phyloP scores from a whole-genome alignment of 1,284 basidiomycete species.

The Trametes polyzona region DNA sequence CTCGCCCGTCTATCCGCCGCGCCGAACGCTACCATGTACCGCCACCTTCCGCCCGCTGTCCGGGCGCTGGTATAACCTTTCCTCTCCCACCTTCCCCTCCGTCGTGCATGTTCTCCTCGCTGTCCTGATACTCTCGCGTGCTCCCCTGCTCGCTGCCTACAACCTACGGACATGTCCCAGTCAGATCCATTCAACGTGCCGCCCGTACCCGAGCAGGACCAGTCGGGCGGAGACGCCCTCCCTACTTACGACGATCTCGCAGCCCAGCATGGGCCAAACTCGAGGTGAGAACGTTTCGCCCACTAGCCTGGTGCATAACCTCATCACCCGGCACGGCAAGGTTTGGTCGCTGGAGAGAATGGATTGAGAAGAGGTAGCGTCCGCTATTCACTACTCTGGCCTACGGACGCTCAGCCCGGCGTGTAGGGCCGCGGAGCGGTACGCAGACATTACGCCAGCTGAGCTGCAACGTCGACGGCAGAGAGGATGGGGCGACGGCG shows the following conservation, averaged over 20 bases:
- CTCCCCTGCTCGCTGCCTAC: not conserved
- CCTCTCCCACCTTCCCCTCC: not conserved
- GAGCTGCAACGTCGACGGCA: slow-evolving; percentile 58
- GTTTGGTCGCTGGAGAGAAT: slow-evolving; percentile 81
- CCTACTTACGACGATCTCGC: slow-evolving; percentile 80
- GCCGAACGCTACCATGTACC: slow-evolving; percentile 7
- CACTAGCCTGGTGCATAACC: not conserved
- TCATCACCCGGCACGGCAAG: slow-evolving; percentile 41
- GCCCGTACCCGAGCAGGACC: slow-evolving; percentile 57
- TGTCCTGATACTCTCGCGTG: not conserved
- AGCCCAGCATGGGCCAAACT: slow-evolving; percentile 74
- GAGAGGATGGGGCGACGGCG: slow-evolving; percentile 68
- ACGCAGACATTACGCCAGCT: slow-evolving; percentile 63
- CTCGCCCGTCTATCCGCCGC: not conserved
- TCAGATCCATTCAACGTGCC: slow-evolving; percentile 28
- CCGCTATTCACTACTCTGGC: slow-evolving; percentile 3
- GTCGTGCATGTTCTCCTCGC: slow-evolving; percentile 2
- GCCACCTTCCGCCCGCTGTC: slow-evolving; percentile 10
- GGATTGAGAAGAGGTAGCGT: slow-evolving; percentile 80
- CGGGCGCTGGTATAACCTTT: slow-evolving; percentile 3
- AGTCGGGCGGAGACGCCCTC: slow-evolving; percentile 58
- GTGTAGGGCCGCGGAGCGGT: slow-evolving; percentile 78
- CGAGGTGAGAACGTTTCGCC: slow-evolving; percentile 49
- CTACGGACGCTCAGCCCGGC: slow-evolving; percentile 8
- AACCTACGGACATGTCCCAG: slow-evolving; percentile 25